Evolutionary conservation across 2,329 filamentous ascomycete species (phyloP), one percentile per base, ranked within the genome.

Genomic region (Aspergillus sp.): DNA sequence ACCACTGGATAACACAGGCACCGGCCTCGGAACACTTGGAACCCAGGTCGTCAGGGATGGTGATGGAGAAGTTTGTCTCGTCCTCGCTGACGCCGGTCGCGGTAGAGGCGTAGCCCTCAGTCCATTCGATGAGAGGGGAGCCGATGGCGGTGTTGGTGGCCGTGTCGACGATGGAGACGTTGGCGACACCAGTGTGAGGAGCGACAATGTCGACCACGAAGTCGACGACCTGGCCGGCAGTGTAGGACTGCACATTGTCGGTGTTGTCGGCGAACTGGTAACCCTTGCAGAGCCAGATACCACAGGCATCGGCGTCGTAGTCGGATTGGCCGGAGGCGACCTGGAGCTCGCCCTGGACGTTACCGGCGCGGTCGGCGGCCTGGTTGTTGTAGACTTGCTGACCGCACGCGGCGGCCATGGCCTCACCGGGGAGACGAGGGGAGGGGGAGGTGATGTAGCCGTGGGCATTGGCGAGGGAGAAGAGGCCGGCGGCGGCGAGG

Each of bases 241-340:
- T 82, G 78, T 81, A 87, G 47, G 72, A 77, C 66, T 84, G 79
- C 53, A 87, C 77, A 67, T 83, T 83, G 65, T 73, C 79, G 64
- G 73, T 82, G 76, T 84, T 84, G 76, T 87, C 85, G 50, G 69
- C 79, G 74, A 82, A 85, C 70, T 86, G 81, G 75, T 82, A 83
- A 63, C 85, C 85, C 76, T 86, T 85, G 83, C 84, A 86, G 52
- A 84, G 79, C 79, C 80, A 85, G 69, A 85, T 76, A 68, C 84
- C 76, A 72, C 84, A 86, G 43, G 74, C 71, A 1, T 72, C 71
- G 50, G 77, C 76, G 58, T 83, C 75, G 74, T 81, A 84, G 76
- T 84, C 83, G 53, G 38, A 66, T 74, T 85, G 82, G 65, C 71
- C 68, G 60, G 59, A 71, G 70, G 80, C 81, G 53, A 82, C 77